Evolutionary conservation across 1,284 basidiomycete genomes (phyloP).

Genomic region (Rhodotorula sp.): DNA sequence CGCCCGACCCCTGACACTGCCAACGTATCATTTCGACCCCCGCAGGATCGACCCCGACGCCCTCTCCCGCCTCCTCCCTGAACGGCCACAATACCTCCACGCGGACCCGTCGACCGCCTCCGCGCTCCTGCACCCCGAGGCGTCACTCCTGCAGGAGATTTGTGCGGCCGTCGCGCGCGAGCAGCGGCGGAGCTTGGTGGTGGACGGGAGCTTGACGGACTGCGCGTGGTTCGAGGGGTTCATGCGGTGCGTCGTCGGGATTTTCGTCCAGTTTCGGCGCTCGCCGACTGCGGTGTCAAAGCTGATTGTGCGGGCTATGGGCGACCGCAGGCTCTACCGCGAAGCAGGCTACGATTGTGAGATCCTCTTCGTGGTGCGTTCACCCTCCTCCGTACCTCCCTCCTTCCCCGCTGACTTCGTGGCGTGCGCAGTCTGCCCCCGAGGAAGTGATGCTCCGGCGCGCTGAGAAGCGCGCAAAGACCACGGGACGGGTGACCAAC

Average conservation of each 20-base stretch:
- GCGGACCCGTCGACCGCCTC: slow-evolving; percentile 31
- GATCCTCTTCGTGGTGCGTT: slow-evolving; percentile 45
- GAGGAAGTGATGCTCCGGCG: slow-evolving; percentile 42
- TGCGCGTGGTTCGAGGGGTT: slow-evolving; percentile 43
- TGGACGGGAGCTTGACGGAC: slow-evolving; percentile 46
- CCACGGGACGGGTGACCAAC: slow-evolving; percentile 41
- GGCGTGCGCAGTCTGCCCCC: slow-evolving; percentile 34
- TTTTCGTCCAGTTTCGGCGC: too few relatives aligned
- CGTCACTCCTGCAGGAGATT: slow-evolving; percentile 44
- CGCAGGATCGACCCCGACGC: slow-evolving; percentile 46
- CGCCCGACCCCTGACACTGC: too few relatives aligned
- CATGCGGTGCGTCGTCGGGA: slow-evolving; percentile 24
- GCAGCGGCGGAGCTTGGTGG: slow-evolving; percentile 36
- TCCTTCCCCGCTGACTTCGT: not conserved
- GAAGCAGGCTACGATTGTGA: slow-evolving; percentile 41
- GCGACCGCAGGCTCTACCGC: slow-evolving; percentile 20
- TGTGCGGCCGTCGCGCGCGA: slow-evolving; percentile 37
- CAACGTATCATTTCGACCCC: too few relatives aligned
- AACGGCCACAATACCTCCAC: slow-evolving; percentile 42
- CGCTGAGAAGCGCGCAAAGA: slow-evolving; percentile 40
- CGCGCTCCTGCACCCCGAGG: slow-evolving; percentile 43
- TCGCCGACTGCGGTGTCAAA: not conserved
- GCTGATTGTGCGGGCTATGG: too few relatives aligned
- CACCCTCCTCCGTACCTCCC: not conserved
- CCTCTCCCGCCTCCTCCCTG: slow-evolving; percentile 43